Evolutionary conservation across 257 asterid genomes (phyloP), one percentile per base, ranked within the genome.

Genomic region (Catharanthus roseus): DNA sequence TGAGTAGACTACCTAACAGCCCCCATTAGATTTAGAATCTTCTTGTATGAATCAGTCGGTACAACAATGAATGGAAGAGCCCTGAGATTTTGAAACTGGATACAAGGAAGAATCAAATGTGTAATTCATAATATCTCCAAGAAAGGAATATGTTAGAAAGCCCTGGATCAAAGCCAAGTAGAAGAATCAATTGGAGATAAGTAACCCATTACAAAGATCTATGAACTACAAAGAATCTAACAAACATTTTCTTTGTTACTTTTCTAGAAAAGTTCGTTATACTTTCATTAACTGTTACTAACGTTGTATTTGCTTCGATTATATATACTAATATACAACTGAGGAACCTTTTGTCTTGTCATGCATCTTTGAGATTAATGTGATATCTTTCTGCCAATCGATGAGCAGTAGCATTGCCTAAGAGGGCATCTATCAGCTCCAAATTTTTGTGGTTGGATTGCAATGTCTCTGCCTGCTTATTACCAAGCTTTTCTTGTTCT

Each of bases 401-500:
- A 21, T 68, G 11, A 54, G 82, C 80, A 3, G 85, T 72, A 65
- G 77, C 88, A 77, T 92, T 95, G 24, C 69, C 77, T 55, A 70
- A 45, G 12, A 82, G 75, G 15, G 69, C 33, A 10, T 78, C 83
- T 44, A 83, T 67, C 84, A 83, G 18, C 78, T 85, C 85, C 62
- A 31, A 82, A 86, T 93, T 88, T 72, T 42, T 80, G 66, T 69
- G 71, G 53, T 85, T 76, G 1, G 82, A 75, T 70, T 83, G 77
- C 70, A 89, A 78, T 4, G 64, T 68, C 44, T 84, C 88, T 12
- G 53, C 70, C 67, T 87, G 91, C 42, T 81, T 81, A 56, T 67
- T 73, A 36, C 83, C 85, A 16, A 89, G 93, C 72, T 83, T 74
- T 53, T 81, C 83, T 72, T 89, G 96, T 68, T 85, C 83, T 0